Conservation (phyloP, 2,329 filamentous ascomycete species). For the Pseudocercospora vitis region DNA sequence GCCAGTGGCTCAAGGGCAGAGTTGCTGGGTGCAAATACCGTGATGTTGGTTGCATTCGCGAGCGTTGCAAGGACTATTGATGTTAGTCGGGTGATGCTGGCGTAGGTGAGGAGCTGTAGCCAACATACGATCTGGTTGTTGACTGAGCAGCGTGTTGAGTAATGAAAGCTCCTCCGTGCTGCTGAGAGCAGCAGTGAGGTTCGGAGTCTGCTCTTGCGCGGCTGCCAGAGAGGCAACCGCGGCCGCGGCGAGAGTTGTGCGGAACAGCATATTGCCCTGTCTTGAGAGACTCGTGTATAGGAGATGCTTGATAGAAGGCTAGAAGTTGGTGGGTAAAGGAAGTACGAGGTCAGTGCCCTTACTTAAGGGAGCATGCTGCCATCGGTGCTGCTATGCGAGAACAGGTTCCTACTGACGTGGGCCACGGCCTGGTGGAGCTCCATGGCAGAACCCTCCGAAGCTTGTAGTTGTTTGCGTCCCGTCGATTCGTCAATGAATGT, state of each 20-base stretch:
- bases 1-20: constrained; percentile 46
- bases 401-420: constrained; percentile 20
- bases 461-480: constrained; percentile 12
- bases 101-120: not conserved
- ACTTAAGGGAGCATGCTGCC: constrained; percentile 2
- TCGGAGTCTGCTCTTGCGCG: constrained; percentile 36
- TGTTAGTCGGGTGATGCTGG: not conserved
- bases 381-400: constrained; percentile 10
- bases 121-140: constrained; percentile 19
- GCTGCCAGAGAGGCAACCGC: constrained; percentile 39
- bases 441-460: constrained; percentile 14
- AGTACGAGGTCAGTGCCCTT: not conserved
- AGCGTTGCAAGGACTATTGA: constrained; percentile 33
- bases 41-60: constrained; percentile 51
- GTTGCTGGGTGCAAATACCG: constrained; percentile 60
- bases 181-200: constrained; percentile 41
- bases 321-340: not conserved
- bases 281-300: not conserved
- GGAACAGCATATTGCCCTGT: constrained; percentile 41
- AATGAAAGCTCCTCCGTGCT: constrained; percentile 23
- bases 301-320: constrained; percentile 2
- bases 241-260: constrained; percentile 41
- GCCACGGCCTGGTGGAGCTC: constrained; percentile 19
- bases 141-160: constrained; percentile 18
- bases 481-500: constrained; percentile 17